Conservation (phyloP, 176 grass and related monocot genomes). For the Pontederia paniculata region DNA sequence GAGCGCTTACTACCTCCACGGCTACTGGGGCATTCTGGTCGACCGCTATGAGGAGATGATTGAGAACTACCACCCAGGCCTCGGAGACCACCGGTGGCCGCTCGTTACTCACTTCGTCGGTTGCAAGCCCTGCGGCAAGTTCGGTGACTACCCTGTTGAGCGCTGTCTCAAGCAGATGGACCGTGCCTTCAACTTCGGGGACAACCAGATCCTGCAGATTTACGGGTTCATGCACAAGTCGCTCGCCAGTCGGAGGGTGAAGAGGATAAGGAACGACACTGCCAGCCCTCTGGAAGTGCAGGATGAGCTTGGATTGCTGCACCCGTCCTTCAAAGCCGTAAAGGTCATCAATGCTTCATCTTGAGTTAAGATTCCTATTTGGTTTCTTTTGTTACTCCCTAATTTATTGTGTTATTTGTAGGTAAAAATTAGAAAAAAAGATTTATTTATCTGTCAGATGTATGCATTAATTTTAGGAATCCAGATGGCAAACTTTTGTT, state of each 20-base stretch:
- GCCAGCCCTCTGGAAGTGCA: slow-evolving; percentile 56
- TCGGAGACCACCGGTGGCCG: slow-evolving; percentile 91
- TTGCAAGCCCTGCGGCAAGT: slow-evolving; percentile 92
- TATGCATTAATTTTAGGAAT: too few relatives aligned
- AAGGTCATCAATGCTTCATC: slow-evolving; percentile 28
- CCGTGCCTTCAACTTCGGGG: slow-evolving; percentile 89
- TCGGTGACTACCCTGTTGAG: slow-evolving; percentile 91
- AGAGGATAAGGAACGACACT: slow-evolving; percentile 89
- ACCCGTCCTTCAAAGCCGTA: slow-evolving; percentile 69
- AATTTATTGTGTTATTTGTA: neutral
- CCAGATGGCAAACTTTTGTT: too few relatives aligned
- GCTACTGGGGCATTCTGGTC: slow-evolving; percentile 93
- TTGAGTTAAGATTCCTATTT: slow-evolving; percentile 4
- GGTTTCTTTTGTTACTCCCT: neutral
- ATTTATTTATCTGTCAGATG: neutral
- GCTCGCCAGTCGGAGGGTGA: slow-evolving; percentile 68
- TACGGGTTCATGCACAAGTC: slow-evolving; percentile 90
- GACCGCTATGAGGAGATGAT: slow-evolving; percentile 97
- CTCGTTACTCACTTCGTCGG: slow-evolving; percentile 97
- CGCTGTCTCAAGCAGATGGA: slow-evolving; percentile 99
- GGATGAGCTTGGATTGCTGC: slow-evolving; percentile 86
- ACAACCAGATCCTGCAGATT: slow-evolving; percentile 98
- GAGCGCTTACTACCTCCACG: slow-evolving; percentile 92
- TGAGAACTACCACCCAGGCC: slow-evolving; percentile 93
- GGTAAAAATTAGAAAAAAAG: neutral